phyloP scores from a whole-genome alignment of 768 basidiomycete species.

The Ramaria rubella region DNA sequence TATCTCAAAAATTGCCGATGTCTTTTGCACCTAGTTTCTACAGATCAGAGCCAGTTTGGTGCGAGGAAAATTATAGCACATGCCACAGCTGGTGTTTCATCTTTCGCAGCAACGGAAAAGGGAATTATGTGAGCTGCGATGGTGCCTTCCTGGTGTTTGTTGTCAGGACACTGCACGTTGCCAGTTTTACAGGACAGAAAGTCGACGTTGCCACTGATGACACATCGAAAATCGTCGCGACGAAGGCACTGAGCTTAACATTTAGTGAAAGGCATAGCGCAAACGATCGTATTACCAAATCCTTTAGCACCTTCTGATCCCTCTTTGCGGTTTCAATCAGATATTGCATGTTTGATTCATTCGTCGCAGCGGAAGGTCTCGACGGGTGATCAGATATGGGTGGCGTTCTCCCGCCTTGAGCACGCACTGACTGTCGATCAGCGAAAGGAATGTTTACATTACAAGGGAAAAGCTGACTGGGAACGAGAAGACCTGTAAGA shows the following conservation, averaged over 20 bases:
- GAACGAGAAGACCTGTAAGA: background rate
- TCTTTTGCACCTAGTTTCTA: background rate
- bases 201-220: slow-evolving; percentile 14
- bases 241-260: slow-evolving; percentile 2
- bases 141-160: slow-evolving; percentile 10
- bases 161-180: slow-evolving; percentile 7
- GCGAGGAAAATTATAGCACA: background rate
- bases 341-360: background rate
- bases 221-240: slow-evolving; percentile 16
- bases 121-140: slow-evolving; percentile 11
- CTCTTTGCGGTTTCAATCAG: background rate
- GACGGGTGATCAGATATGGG: background rate
- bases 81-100: background rate
- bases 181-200: background rate
- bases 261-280: background rate
- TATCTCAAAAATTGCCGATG: background rate
- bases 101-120: background rate
- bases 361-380: background rate
- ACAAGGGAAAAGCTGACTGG: background rate
- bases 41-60: background rate
- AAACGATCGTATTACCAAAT: background rate
- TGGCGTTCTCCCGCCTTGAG: background rate
- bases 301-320: background rate
- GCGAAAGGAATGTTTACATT: background rate
- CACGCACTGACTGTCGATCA: background rate